Percentiles rank a stretch among this genome's conserved stretches.
Conservation (phyloP, 2,329 filamentous ascomycete genomes). For the Aspergillus hortae region DNA sequence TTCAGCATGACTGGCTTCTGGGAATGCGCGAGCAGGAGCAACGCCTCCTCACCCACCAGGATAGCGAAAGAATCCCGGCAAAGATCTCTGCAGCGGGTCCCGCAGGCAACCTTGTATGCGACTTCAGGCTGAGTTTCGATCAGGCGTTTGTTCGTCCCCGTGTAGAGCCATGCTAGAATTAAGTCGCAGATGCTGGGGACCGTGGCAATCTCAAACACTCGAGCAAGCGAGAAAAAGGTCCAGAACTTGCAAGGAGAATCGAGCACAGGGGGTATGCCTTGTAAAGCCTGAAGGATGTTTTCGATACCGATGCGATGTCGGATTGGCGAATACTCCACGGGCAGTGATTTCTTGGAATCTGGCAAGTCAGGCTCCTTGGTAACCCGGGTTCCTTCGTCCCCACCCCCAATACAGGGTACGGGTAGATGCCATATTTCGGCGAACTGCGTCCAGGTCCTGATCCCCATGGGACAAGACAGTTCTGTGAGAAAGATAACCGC, state of each 20-base stretch:
- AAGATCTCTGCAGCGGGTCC: constrained; percentile 31
- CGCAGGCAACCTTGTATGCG: constrained; percentile 54
- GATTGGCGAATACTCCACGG: constrained; percentile 59
- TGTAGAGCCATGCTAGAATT: constrained; percentile 58
- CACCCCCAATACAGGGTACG: constrained; percentile 42
- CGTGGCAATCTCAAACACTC: constrained; percentile 50
- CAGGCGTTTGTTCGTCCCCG: constrained; percentile 54
- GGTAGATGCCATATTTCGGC: constrained; percentile 38
- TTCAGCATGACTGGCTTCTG: constrained; percentile 3
- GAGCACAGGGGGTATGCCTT: constrained; percentile 52
- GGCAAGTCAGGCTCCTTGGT: background rate
- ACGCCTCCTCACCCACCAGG: constrained; percentile 60
- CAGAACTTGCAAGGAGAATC: constrained; percentile 65
- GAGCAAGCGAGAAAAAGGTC: constrained; percentile 62
- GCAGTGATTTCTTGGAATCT: constrained; percentile 8
- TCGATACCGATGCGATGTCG: constrained; percentile 64
- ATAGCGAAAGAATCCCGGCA: constrained; percentile 53
- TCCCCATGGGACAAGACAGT: constrained; percentile 54
- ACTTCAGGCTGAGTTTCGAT: constrained; percentile 63
- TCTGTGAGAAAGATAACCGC: constrained; percentile 58
- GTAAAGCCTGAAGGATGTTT: constrained; percentile 56
- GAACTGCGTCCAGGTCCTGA: constrained; percentile 54
- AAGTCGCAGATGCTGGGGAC: constrained; percentile 39
- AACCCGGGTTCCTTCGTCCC: constrained; percentile 38
- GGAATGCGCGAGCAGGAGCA: constrained; percentile 37